Evolutionary conservation across 768 basidiomycete species (phyloP).

Genomic region (Chalciporus piperatus): DNA sequence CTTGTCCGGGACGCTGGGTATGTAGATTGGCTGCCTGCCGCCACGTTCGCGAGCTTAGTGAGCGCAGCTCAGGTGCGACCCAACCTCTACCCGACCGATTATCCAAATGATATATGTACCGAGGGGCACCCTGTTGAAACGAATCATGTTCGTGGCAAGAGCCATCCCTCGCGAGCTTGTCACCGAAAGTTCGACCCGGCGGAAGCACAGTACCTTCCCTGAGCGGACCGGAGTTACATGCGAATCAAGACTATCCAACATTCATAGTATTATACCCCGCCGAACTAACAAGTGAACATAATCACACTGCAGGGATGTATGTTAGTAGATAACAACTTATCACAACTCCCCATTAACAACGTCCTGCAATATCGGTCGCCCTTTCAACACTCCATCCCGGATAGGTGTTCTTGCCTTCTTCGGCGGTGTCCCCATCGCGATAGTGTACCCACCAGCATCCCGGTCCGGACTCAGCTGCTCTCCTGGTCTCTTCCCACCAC

Average conservation of each 20-base stretch:
- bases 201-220: too few species aligned
- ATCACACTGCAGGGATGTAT: neutral
- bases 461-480: neutral
- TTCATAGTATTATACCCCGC: neutral
- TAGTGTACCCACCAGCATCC: constrained; percentile 2
- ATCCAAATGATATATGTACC: too few species aligned
- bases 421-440: constrained; percentile 16
- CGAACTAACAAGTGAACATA: neutral
- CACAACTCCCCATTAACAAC: constrained; percentile 44
- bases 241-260: neutral
- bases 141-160: too few species aligned
- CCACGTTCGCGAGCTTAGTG: too few species aligned
- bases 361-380: constrained; percentile 60
- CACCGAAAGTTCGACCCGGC: too few species aligned
- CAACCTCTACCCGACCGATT: too few species aligned
- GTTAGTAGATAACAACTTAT: constrained; percentile 7
- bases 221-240: neutral
- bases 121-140: too few species aligned
- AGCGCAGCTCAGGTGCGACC: too few species aligned
- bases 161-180: too few species aligned
- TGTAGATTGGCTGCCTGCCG: too few species aligned
- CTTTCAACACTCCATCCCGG: constrained; percentile 47
- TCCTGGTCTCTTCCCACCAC: constrained; percentile 13
- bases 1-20: too few species aligned
- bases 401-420: constrained; percentile 38